Conservation (phyloP, 106 monocot species). For the Allium cepa region DNA sequence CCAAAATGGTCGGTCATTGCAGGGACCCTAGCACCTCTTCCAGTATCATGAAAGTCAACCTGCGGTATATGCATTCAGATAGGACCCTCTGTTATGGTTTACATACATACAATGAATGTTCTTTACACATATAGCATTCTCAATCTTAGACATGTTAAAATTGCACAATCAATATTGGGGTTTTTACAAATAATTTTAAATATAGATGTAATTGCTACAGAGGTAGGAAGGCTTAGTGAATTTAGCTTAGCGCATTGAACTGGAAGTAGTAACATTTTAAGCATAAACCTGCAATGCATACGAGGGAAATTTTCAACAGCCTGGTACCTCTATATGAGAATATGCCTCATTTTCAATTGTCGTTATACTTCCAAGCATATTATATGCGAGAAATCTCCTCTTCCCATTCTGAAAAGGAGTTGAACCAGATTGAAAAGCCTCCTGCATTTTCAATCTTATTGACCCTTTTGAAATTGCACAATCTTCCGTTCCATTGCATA, state of each 20-base stretch:
- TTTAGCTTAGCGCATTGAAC: too few relatives aligned
- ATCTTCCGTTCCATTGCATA: constrained; percentile 21
- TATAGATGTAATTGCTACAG: too few relatives aligned
- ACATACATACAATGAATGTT: background rate
- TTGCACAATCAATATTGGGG: too few relatives aligned
- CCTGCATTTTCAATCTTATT: constrained; percentile 42
- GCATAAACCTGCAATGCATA: too few relatives aligned
- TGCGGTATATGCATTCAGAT: constrained; percentile 12
- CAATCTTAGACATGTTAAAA: too few relatives aligned
- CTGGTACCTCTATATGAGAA: constrained; percentile 87
- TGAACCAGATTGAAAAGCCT: constrained; percentile 83
- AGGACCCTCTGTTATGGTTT: background rate
- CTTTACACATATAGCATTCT: too few relatives aligned
- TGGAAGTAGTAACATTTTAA: too few relatives aligned
- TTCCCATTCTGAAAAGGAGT: constrained; percentile 72
- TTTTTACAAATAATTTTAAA: too few relatives aligned
- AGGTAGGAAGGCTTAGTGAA: too few relatives aligned
- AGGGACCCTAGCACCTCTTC: constrained; percentile 95
- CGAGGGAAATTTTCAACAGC: too few relatives aligned
- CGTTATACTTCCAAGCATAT: constrained; percentile 86
- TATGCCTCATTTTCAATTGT: constrained; percentile 84
- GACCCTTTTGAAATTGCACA: constrained; percentile 16
- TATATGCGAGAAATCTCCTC: constrained; percentile 78
- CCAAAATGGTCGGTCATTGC: constrained; percentile 98
- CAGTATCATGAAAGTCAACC: constrained; percentile 99